Percentiles rank a stretch among this genome's conserved stretches.
Conservation (phyloP, 2,329 filamentous ascomycete genomes). For the Arthrobotrys iridis region DNA sequence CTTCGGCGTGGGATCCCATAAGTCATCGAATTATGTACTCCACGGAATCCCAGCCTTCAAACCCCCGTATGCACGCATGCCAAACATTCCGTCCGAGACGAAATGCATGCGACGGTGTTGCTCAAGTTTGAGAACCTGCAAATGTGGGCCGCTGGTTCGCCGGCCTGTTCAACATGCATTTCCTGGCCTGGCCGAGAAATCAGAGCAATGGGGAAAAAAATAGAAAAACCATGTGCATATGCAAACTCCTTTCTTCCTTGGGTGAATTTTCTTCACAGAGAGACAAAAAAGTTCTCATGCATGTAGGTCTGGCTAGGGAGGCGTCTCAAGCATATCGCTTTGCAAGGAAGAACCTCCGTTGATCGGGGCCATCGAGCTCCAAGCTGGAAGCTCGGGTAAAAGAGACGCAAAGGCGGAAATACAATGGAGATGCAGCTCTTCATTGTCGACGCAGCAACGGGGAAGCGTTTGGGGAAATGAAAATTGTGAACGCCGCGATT, state of each 20-base stretch:
- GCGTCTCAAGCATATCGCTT: slow-evolving; percentile 34
- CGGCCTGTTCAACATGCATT: slow-evolving; percentile 43
- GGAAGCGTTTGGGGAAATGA: slow-evolving; percentile 7
- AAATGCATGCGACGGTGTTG: slow-evolving; percentile 43
- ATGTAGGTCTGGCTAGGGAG: slow-evolving; percentile 24
- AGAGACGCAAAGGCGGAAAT: slow-evolving; percentile 20
- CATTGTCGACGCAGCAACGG: slow-evolving; percentile 15
- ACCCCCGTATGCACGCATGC: slow-evolving; percentile 31
- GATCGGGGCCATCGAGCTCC: slow-evolving; percentile 34
- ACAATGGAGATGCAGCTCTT: slow-evolving; percentile 20
- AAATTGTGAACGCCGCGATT: slow-evolving; percentile 3
- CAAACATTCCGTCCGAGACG: slow-evolving; percentile 51
- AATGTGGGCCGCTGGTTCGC: slow-evolving; percentile 44
- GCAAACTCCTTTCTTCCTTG: slow-evolving; percentile 37
- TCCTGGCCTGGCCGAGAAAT: slow-evolving; percentile 28
- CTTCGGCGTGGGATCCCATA: slow-evolving; percentile 51
- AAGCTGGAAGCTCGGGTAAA: slow-evolving; percentile 40
- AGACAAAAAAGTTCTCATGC: slow-evolving; percentile 30
- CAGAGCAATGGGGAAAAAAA: slow-evolving; percentile 18
- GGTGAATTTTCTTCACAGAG: slow-evolving; percentile 14
- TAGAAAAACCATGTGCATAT: slow-evolving; percentile 34
- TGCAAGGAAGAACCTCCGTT: slow-evolving; percentile 51
- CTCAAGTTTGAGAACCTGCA: slow-evolving; percentile 52
- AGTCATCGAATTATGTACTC: slow-evolving; percentile 53
- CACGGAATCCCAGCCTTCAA: slow-evolving; percentile 37